Percentiles rank a stretch among this genome's conserved stretches.
Conservation (phyloP, 768 basidiomycete species). For the Cystofilobasidium ferigula region DNA sequence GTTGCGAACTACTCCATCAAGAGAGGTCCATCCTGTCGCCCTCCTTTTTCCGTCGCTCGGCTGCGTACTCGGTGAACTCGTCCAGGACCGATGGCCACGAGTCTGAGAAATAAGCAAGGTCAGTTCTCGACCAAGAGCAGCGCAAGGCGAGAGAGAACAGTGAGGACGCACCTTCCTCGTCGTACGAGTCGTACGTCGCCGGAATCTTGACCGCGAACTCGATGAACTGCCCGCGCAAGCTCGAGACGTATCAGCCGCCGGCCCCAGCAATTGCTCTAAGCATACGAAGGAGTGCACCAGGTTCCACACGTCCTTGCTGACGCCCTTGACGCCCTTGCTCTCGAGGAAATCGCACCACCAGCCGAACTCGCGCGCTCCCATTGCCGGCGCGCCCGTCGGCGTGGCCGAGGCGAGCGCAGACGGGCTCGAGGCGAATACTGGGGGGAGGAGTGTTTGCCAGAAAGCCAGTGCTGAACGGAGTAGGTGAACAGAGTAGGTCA, state of each 20-base stretch:
- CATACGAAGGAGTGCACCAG: slow-evolving; percentile 22
- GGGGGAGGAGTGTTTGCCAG: slow-evolving; percentile 37
- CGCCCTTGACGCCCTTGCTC: slow-evolving; percentile 32
- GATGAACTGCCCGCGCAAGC: slow-evolving; percentile 7
- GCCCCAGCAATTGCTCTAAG: background rate
- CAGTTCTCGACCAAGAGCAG: background rate
- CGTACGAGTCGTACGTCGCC: slow-evolving; percentile 28
- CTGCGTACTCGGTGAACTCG: slow-evolving; percentile 36
- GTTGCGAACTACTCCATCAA: no score
- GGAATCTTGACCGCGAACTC: slow-evolving; percentile 23
- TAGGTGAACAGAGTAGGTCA: background rate
- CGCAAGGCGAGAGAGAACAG: background rate
- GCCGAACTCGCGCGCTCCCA: slow-evolving; percentile 30
- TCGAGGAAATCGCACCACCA: slow-evolving; percentile 37
- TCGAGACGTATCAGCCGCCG: background rate
- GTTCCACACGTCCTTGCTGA: slow-evolving; percentile 38
- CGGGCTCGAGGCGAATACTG: slow-evolving; percentile 33
- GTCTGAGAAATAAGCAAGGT: slow-evolving; percentile 26
- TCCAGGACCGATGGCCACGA: slow-evolving; percentile 40
- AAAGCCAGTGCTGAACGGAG: slow-evolving; percentile 33
- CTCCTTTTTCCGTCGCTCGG: slow-evolving; percentile 17
- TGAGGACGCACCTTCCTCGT: slow-evolving; percentile 36
- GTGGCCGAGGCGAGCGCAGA: slow-evolving; percentile 32
- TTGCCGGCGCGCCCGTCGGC: slow-evolving; percentile 17
- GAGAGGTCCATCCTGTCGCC: slow-evolving; percentile 19